phyloP scores from a whole-genome alignment of 441 rosid genomes.

The Mallotus repandus region DNA sequence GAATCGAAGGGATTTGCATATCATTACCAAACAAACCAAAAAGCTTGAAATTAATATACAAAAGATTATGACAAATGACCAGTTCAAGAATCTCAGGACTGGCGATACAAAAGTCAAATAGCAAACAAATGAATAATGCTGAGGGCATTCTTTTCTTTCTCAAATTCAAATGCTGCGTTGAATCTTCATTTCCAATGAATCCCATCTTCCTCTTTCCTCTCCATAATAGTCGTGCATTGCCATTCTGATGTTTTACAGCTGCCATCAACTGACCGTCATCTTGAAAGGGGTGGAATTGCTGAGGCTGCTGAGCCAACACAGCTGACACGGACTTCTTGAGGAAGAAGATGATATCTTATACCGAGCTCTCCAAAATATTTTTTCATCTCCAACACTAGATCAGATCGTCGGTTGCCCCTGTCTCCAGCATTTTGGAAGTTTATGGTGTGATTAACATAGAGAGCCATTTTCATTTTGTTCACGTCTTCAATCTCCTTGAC shows the following conservation, averaged over 20 bases:
- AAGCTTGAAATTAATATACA: no score
- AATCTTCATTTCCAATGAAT: neutral
- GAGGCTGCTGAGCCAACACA: constrained; percentile 20
- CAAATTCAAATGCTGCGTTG: neutral
- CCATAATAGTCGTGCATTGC: no score
- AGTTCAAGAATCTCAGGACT: no score
- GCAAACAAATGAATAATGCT: neutral
- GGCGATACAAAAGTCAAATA: neutral
- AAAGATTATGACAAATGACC: no score
- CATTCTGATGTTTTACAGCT: no score
- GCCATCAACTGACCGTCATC: constrained; percentile 18
- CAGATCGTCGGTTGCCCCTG: constrained; percentile 42
- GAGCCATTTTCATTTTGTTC: constrained; percentile 46
- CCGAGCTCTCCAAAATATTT: constrained; percentile 40
- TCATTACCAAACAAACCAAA: no score
- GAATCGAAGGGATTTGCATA: no score
- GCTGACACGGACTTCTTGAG: constrained; percentile 43
- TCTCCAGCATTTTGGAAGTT: constrained; percentile 47
- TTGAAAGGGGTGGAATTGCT: constrained; percentile 18
- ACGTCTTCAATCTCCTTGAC: constrained; percentile 52
- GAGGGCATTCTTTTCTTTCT: neutral
- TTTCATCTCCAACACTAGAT: constrained; percentile 48
- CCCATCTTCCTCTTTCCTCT: no score
- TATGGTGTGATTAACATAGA: constrained; percentile 46
- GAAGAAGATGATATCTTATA: constrained; percentile 46